Evolutionary conservation across 208 protist species (phyloP), one percentile per base, ranked within the genome.

Genomic region (Crithidia acanthocephali): DNA sequence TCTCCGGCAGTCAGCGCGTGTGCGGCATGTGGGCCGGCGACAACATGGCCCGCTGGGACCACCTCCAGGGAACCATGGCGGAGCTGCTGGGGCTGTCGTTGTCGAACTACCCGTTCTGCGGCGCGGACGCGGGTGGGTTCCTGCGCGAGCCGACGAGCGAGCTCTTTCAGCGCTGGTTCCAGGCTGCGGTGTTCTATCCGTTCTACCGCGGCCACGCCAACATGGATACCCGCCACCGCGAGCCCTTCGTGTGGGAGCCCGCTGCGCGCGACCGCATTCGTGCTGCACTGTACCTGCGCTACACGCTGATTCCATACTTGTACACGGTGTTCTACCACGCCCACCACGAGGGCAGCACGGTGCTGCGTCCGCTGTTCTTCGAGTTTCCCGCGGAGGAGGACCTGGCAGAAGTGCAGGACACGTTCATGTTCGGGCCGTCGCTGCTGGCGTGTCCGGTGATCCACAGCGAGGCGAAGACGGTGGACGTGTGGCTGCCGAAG

Each of bases 131-230:
- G 51, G 98, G 98, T 35, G 98, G 98, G 22, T 99, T 99, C 85
- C 99, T 99, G 86, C 85, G 87, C 59, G 95, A 99, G 63, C 89
- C 98, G 18, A 89, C 96, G 8, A 68, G 84, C n/a, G 95, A 99
- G 74, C 86, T 99, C 6, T 79, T 99, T 22, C 86, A 94, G 9
- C 90, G 98, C 20, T 99, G 98, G 98, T 98, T 98, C 75, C 98
- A 99, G 83, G 80, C 92, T 0, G 96, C 83, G 59, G 82, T 88
- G 18, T 98, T 96, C 70, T 95, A 98, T 66, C 98, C 98, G 42
- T 99, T 99, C 87, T 98, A 99, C 78, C 92, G 98, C 40, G 95
- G 82, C 16, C 98, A 99, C 81, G 90, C 95, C 11, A 95, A 99
- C 72, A 74, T 98, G 40, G 97, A 99, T 50, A 98, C 98, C 3